Percentiles rank a stretch among this genome's conserved stretches.
phyloP scores from a whole-genome alignment of 257 asterid genomes.

The Plectranthus barbatus region DNA sequence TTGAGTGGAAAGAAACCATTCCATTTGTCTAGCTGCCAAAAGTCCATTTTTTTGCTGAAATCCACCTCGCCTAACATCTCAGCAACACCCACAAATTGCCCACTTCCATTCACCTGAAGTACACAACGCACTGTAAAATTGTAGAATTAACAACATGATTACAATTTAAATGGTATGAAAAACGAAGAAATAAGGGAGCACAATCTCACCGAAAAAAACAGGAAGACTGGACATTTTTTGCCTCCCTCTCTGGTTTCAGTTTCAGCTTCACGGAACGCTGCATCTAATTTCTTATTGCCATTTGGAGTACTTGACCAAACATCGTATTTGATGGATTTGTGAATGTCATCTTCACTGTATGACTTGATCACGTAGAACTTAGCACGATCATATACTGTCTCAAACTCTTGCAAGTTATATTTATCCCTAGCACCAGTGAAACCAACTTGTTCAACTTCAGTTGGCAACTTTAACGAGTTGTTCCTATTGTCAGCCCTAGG shows the following conservation, averaged over 20 bases:
- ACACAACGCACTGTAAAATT: not conserved
- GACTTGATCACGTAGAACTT: conserved; percentile 80
- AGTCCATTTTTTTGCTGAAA: conserved; percentile 67
- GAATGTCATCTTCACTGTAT: conserved; percentile 74
- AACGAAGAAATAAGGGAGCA: no score
- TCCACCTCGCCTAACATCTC: conserved; percentile 82
- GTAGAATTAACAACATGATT: no score
- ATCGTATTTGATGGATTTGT: conserved; percentile 70
- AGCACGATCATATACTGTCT: conserved; percentile 48
- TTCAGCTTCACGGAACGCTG: conserved; percentile 51
- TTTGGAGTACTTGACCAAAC: conserved; percentile 90
- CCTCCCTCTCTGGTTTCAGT: conserved; percentile 40
- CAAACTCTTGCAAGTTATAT: conserved; percentile 50
- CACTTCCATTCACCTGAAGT: conserved; percentile 70
- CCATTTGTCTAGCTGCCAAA: conserved; percentile 95
- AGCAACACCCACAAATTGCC: conserved; percentile 81
- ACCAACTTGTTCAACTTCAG: conserved; percentile 35
- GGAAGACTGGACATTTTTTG: conserved; percentile 52
- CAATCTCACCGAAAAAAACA: conserved; percentile 61
- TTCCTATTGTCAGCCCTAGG: conserved; percentile 50
- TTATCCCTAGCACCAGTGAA: conserved; percentile 31
- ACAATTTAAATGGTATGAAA: no score
- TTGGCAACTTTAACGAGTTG: conserved; percentile 15
- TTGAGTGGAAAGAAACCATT: conserved; percentile 70
- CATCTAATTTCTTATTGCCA: conserved; percentile 67